Percentiles rank a stretch among this genome's conserved stretches.
phyloP scores from a whole-genome alignment of 2,329 filamentous ascomycete species.

The Colletotrichum abscissum region DNA sequence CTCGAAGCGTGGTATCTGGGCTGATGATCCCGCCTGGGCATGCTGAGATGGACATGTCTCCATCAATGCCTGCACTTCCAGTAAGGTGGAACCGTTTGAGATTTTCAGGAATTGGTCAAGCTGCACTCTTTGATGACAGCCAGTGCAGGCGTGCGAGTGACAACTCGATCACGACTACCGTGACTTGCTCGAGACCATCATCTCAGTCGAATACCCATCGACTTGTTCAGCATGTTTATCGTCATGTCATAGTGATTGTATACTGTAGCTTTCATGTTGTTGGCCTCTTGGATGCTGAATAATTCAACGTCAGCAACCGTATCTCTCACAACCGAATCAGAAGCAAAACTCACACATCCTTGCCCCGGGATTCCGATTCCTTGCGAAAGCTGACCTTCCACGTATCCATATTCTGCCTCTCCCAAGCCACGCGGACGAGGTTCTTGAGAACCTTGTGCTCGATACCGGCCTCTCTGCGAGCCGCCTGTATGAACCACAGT shows the following conservation, averaged over 20 bases:
- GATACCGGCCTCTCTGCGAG: constrained; percentile 70
- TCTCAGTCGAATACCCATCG: constrained; percentile 74
- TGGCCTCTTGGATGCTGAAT: constrained; percentile 8
- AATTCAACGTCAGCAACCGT: not conserved
- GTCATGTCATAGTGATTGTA: constrained; percentile 76
- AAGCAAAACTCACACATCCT: constrained; percentile 35
- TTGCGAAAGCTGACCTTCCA: constrained; percentile 40
- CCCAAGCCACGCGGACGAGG: constrained; percentile 59
- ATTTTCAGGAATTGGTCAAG: not conserved
- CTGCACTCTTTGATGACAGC: not conserved
- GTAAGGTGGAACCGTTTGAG: not conserved
- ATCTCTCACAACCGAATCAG: not conserved
- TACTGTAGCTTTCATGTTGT: constrained; percentile 43
- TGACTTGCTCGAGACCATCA: constrained; percentile 42
- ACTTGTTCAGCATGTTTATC: constrained; percentile 78
- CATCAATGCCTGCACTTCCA: not conserved
- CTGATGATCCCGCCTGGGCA: constrained; percentile 2
- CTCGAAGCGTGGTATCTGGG: constrained; percentile 1
- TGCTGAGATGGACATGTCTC: not conserved
- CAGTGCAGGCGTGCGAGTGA: not conserved
- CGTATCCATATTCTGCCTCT: constrained; percentile 44
- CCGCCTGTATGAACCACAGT: constrained; percentile 75
- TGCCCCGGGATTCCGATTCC: constrained; percentile 11
- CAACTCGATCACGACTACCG: not conserved
- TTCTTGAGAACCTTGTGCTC: constrained; percentile 81